Evolutionary conservation across 257 asterid genomes (phyloP), one percentile per base, ranked within the genome.

Genomic region (Ehretia macrophylla): DNA sequence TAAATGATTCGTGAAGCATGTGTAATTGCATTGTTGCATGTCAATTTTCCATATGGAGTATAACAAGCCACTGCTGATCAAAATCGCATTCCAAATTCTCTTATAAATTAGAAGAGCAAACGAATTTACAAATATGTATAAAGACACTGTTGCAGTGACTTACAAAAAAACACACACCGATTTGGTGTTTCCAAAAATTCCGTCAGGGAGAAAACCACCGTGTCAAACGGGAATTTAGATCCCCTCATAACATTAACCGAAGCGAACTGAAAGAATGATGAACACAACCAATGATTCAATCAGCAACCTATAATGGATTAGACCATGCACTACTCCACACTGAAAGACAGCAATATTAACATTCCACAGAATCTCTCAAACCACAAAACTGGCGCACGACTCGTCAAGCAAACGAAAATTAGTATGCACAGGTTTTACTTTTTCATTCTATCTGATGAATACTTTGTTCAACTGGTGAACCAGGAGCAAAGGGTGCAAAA

Each of bases 401-500:
- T 27, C 35, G 35, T 27, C 35, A 6, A 27, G 35, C 35, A 27
- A 27, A 27, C 35, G 6, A 27, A 27, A 27, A 27, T 27, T 27
- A 27, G 35, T 27, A 27, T 27, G 35, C 6, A 27, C 35, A 1
- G 35, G 35, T 27, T 27, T 27, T 27, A 6, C 35, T 27, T 42
- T 42, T 42, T 42, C 16, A 42, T 42, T 42, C 47, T 42, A 42
- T 10, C 47, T 42, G 47, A 42, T 10, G 47, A 10, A 42, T 14
- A 10, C 71, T 77, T 60, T 60, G 80, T 59, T 72, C 82, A 19
- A 64, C 62, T 4, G 79, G 79, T 32, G 79, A 77, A 37, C 77
- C 67, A 10, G 79, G 76, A 54, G 54, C 49, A 32, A 67, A 42
- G 13, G 82, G 76, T 20, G 68, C 74, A 47, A 77, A 77, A 3